Evolutionary conservation across 331 rosid genomes (phyloP).

Genomic region (Dryas integrifolia): DNA sequence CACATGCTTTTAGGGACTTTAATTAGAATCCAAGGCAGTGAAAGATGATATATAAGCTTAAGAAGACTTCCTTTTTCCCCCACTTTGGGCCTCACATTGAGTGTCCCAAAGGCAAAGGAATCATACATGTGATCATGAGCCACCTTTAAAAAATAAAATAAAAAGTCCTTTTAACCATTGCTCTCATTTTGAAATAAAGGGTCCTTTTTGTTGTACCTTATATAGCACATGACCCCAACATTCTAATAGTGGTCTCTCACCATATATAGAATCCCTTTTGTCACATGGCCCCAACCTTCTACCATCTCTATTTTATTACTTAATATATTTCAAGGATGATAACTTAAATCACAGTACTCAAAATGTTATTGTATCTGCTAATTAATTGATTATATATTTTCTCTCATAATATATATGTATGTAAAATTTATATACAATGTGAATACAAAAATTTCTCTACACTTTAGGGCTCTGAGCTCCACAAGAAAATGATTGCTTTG

Average conservation of each 20-base stretch:
- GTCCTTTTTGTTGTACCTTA: conserved; percentile 19
- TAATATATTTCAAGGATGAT: neutral
- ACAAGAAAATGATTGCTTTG: neutral
- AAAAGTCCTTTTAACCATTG: conserved; percentile 12
- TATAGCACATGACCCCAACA: conserved; percentile 51
- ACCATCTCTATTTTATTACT: conserved; percentile 11
- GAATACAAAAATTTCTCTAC: too few relatives aligned
- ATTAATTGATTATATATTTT: too few relatives aligned
- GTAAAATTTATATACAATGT: too few relatives aligned
- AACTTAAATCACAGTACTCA: neutral
- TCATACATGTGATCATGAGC: conserved; percentile 42
- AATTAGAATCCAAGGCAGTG: conserved; percentile 69
- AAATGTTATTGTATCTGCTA: too few relatives aligned
- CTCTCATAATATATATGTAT: too few relatives aligned
- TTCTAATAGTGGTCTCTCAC: conserved; percentile 13
- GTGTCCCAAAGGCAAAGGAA: conserved; percentile 43
- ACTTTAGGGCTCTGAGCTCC: too few relatives aligned
- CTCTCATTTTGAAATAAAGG: conserved; percentile 29
- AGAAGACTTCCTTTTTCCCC: conserved; percentile 16
- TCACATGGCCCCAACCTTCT: conserved; percentile 54
- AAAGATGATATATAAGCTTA: conserved; percentile 33
- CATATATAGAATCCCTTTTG: conserved; percentile 29
- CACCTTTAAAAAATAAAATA: conserved; percentile 22
- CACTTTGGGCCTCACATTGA: conserved; percentile 45
- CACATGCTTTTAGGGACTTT: conserved; percentile 51